Evolutionary conservation across 2,329 filamentous ascomycete genomes (phyloP), one percentile per base, ranked within the genome.

Genomic region (Phyllosticta paracitricarpa): DNA sequence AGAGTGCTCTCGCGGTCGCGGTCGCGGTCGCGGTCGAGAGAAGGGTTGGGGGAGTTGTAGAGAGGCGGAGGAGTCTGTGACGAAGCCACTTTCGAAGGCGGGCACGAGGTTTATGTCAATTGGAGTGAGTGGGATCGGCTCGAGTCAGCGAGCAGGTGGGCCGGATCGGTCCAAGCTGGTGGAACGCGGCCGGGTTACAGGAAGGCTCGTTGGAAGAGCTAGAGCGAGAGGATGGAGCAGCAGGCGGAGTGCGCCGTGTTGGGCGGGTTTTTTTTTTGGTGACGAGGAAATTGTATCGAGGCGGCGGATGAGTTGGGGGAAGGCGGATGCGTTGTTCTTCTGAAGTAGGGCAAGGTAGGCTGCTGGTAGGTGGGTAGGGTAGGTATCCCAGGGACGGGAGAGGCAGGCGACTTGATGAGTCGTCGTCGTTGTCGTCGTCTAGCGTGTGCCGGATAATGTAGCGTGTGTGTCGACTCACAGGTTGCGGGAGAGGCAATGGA

Each of bases 21-120:
- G 57, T 63, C 61, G 17, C 57, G 54, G 54, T 61, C 66, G 63
- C 65, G 63, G 48, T 40, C 60, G 54, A 66, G 25, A 48, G 59
- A 54, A 28, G 52, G 51, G 58, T 61, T 61, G 59, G 57, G 28
- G 65, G 66, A 26, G 66, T 63, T n/a, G 61, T 24, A 3, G 63
- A 60, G 54, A 66, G 58, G 65, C 64, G 26, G 65, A 63, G 25
- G 65, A 63, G 54, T 63, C 63, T 55, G 59, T 59, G 60, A 54
- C 48, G 61, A 60, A 58, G 55, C 62, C 64, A 40, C 59, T 57
- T 58, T 62, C 51, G 52, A 35, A 17, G 59, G 40, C 24, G 52
- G 33, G 30, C 51, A n/a, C 40, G 40, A 48, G 40, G 60, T 56
- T 62, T 62, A 62, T 58, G 60, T 55, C 56, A 58, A 62, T 62